Evolutionary conservation across 2,329 filamentous ascomycete species (phyloP).

Genomic region (Fusarium subglutinans): DNA sequence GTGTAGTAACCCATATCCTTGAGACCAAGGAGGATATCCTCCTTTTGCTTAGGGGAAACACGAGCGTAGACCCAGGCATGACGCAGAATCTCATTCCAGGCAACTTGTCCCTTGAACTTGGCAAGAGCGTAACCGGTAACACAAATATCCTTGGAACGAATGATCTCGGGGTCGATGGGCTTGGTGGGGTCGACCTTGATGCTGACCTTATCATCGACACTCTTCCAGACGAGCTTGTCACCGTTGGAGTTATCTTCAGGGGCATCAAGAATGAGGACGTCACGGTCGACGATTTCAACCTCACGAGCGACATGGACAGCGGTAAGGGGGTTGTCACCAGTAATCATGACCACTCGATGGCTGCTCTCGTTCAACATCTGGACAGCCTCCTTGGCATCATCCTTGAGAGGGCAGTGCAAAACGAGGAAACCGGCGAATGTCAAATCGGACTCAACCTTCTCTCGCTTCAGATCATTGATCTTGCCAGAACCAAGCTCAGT

Average conservation of each 20-base stretch:
- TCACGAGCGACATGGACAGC: slow-evolving; percentile 94
- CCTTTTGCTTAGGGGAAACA: slow-evolving; percentile 98
- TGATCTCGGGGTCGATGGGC: slow-evolving; percentile 81
- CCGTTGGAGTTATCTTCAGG: slow-evolving; percentile 88
- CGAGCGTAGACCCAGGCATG: slow-evolving; percentile 98
- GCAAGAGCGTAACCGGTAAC: slow-evolving; percentile 93
- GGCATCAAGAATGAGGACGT: slow-evolving; percentile 92
- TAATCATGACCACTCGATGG: slow-evolving; percentile 99
- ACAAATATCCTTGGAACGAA: slow-evolving; percentile 89
- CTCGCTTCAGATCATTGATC: slow-evolving; percentile 94
- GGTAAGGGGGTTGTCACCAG: slow-evolving; percentile 95
- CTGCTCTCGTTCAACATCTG: slow-evolving; percentile 99
- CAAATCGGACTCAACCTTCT: slow-evolving; percentile 86
- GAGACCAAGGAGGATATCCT: slow-evolving; percentile 95
- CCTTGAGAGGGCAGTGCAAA: slow-evolving; percentile 93
- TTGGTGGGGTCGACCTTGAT: slow-evolving; percentile 87
- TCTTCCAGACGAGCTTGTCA: slow-evolving; percentile 90
- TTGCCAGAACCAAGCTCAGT: slow-evolving; percentile 82
- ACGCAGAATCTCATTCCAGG: slow-evolving; percentile 80
- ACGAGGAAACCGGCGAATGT: slow-evolving; percentile 96
- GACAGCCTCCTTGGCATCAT: slow-evolving; percentile 92
- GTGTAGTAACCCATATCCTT: slow-evolving; percentile 98
- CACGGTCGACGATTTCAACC: slow-evolving; percentile 96
- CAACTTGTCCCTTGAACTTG: slow-evolving; percentile 84
- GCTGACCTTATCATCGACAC: slow-evolving; percentile 87